Conservation (phyloP, 306 rosid species). For the Aeschynomene evenia region DNA sequence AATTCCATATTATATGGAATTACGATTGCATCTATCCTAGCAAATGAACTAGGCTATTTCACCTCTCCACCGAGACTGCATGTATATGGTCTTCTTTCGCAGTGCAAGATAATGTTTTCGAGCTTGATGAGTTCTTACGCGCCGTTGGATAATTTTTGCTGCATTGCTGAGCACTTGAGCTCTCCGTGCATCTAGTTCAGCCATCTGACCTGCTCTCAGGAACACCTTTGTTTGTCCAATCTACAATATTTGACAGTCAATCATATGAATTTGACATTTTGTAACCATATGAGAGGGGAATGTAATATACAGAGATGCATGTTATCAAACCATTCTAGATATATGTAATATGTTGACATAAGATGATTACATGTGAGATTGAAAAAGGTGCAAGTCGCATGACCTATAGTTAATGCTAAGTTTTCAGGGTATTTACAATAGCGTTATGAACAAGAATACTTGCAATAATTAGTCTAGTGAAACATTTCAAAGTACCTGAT, state of each 20-base stretch:
- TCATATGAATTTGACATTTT: constrained; percentile 32
- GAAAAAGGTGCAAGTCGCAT: constrained; percentile 25
- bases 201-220: constrained; percentile 99
- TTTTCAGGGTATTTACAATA: background rate
- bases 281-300: constrained; percentile 23
- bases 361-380: constrained; percentile 2
- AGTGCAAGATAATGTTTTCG: constrained; percentile 75
- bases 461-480: constrained; percentile 9
- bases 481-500: constrained; percentile 67
- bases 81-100: constrained; percentile 58
- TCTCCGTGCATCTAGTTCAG: constrained; percentile 89
- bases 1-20: constrained; percentile 21
- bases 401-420: constrained; percentile 14
- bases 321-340: constrained; percentile 9
- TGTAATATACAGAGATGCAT: constrained; percentile 19
- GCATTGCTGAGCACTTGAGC: constrained; percentile 77
- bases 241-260: constrained; percentile 51
- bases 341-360: constrained; percentile 10
- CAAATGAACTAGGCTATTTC: constrained; percentile 34
- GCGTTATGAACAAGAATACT: constrained; percentile 6
- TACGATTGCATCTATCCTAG: constrained; percentile 9
- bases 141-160: constrained; percentile 81
- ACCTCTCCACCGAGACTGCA: constrained; percentile 96
- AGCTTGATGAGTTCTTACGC: constrained; percentile 78
- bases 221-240: constrained; percentile 95